A percentile compares a stretch with the other conserved stretches of the same genome.
These are phyloP conservation scores for Brettanomyces custersianus DNA, from an alignment of 805 yeast species.

Conservation along the genomic window DNA sequence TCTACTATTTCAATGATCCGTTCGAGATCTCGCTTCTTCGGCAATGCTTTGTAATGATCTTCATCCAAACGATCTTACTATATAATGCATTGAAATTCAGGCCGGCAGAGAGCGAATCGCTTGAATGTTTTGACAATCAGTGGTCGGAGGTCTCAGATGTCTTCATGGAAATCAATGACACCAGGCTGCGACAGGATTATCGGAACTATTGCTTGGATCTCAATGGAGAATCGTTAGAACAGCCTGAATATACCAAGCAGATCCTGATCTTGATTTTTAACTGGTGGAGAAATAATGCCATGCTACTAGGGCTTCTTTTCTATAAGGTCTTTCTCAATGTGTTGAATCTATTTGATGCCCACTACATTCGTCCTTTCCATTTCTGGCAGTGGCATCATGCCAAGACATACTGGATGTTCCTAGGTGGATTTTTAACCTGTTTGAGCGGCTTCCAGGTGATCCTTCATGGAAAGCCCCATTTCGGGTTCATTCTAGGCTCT, in stretches of 20 bases:
- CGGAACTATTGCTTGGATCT: slow-evolving; percentile 8
- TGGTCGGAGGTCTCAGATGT: slow-evolving; percentile 24
- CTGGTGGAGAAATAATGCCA: slow-evolving; percentile 6
- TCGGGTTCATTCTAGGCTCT: slow-evolving; percentile 25
- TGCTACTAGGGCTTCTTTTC: slow-evolving; percentile 8
- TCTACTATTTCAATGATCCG: slow-evolving; percentile 71
- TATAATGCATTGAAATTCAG: slow-evolving; percentile 55
- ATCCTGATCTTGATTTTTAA: neutral
- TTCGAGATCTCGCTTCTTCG: slow-evolving; percentile 71
- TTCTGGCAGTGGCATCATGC: slow-evolving; percentile 77
- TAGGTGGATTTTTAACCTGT: slow-evolving; percentile 31
- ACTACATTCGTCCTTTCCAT: slow-evolving; percentile 49
- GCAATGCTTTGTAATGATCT: slow-evolving; percentile 80
- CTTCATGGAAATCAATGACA: slow-evolving; percentile 12
- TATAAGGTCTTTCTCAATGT: slow-evolving; percentile 26
- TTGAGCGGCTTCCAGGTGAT: slow-evolving; percentile 15
- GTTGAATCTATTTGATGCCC: slow-evolving; percentile 61
- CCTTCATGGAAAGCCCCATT: slow-evolving; percentile 17
- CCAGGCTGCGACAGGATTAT: slow-evolving; percentile 4
- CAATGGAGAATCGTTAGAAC: slow-evolving; percentile 5
- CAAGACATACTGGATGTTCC: slow-evolving; percentile 30
- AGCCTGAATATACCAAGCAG: slow-evolving; percentile 7
- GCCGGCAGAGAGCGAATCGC: slow-evolving; percentile 27
- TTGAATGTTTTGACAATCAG: slow-evolving; percentile 23
- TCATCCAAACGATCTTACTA: slow-evolving; percentile 60